These are phyloP conservation scores for Taphrina wiesneri DNA, from an alignment of 1,139 yeast genomes.

Conservation along the genomic window DNA sequence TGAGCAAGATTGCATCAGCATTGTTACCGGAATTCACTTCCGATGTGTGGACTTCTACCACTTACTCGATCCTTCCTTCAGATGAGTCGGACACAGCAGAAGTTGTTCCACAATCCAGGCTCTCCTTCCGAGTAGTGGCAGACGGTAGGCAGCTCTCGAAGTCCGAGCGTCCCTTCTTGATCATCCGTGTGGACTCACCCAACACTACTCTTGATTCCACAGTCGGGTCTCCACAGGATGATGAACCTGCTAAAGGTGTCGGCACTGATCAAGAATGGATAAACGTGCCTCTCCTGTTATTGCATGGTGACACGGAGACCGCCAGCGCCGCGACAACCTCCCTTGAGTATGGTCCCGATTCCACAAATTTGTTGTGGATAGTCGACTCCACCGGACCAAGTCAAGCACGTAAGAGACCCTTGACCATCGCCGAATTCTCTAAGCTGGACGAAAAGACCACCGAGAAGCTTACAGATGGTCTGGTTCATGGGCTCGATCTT, in stretches of 20 bases:
- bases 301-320: background rate
- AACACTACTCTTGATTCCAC: background rate
- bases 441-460: background rate
- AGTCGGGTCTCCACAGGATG: background rate
- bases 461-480: background rate
- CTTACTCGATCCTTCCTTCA: background rate
- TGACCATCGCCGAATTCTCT: background rate
- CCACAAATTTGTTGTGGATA: background rate
- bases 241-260: background rate
- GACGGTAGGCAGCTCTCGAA: background rate
- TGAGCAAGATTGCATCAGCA: background rate
- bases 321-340: background rate
- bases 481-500: background rate
- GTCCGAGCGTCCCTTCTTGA: background rate
- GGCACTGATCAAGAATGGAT: background rate
- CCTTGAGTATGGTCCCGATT: background rate
- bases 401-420: background rate
- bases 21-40: background rate
- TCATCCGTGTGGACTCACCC: background rate
- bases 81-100: background rate
- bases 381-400: background rate
- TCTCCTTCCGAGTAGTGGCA: background rate
- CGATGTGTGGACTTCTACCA: conserved; percentile 15
- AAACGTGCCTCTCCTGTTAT: background rate
- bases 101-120: background rate